phyloP scores from a whole-genome alignment of 352 stramenopile species.

The Pythium folliculosum region DNA sequence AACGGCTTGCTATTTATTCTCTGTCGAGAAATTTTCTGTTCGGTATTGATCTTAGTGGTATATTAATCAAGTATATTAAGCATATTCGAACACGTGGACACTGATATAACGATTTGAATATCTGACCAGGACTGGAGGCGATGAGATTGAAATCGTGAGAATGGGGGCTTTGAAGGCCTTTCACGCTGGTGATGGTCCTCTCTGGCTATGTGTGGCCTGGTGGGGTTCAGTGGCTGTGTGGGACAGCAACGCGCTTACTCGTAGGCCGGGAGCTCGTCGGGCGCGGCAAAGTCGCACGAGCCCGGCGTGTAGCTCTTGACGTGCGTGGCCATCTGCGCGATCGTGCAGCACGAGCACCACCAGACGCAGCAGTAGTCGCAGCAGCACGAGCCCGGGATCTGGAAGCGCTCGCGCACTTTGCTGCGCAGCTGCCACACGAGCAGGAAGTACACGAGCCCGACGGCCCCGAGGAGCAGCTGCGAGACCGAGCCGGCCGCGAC shows the following conservation, averaged over 20 bases:
- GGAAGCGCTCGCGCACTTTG: slow-evolving; percentile 39
- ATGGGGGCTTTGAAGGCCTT: no score
- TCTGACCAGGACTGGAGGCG: no score
- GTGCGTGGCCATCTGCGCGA: slow-evolving; percentile 61
- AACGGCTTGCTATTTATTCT: no score
- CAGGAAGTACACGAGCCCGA: slow-evolving; percentile 10
- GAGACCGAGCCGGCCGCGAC: neutral
- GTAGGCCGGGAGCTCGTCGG: slow-evolving; percentile 40
- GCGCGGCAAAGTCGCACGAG: slow-evolving; percentile 37
- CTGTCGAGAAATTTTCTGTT: no score
- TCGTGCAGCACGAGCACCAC: slow-evolving; percentile 47
- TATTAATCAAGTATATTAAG: no score
- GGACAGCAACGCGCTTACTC: slow-evolving; percentile 12
- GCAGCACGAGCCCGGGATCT: slow-evolving; percentile 39
- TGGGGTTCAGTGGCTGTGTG: no score
- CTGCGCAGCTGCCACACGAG: slow-evolving; percentile 38
- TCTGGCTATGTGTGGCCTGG: no score
- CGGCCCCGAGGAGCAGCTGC: neutral
- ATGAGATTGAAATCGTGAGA: no score
- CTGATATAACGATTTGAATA: no score
- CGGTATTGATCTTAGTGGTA: no score
- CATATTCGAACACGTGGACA: no score
- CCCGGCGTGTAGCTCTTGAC: slow-evolving; percentile 56
- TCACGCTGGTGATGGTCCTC: no score
- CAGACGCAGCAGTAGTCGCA: slow-evolving; percentile 37